Evolutionary conservation across 2,329 filamentous ascomycete species (phyloP), one percentile per base, ranked within the genome.

Genomic region (Zymoseptoria tritici): DNA sequence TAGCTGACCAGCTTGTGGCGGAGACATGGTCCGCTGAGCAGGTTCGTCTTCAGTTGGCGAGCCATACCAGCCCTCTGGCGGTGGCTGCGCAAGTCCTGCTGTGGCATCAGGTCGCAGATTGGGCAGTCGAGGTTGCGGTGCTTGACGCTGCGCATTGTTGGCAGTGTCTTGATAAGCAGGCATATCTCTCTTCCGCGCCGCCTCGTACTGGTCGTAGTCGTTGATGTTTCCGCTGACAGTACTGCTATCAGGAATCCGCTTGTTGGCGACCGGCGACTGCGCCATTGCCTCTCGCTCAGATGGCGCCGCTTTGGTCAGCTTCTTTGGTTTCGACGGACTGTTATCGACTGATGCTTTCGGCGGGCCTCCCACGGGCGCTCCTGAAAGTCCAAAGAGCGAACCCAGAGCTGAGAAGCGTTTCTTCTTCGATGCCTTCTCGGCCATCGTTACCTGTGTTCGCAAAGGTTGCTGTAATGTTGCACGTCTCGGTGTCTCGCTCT

Each of bases 361-460:
- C 16, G 36, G 7, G 7, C 13, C 51, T 9, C 31, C 24, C 6
- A 20, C 51, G 2, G 60, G 46, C 2, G 73, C 73, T 36, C 70
- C 72, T 9, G 71, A 73, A 31, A 77, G 71, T 29, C 73, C 70
- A 57, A 80, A 79, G 1, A 80, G 62, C 36, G 72, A 75, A 4
- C 77, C 76, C 9, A 80, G 63, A 3, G 72, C 66, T 1, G 78
- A 79, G 54, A 79, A 78, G 36, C 78, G 72, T 58, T 78, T 79
- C 55, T 71, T 71, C 42, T 66, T 65, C 8, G 65, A 60, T 42
- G 68, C 67, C 1, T 63, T 60, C 19, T 61, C 64, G 2, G 64
- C 61, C 7, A 64, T 60, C 53, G 63, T 64, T 1, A 69, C 64
- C 4, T 66, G 60, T 2, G 71, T 67, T 3, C 70, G 67, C 55